These are phyloP conservation scores for Leishmania lainsoni DNA, from an alignment of 208 protist genomes.

Conservation along the genomic window DNA sequence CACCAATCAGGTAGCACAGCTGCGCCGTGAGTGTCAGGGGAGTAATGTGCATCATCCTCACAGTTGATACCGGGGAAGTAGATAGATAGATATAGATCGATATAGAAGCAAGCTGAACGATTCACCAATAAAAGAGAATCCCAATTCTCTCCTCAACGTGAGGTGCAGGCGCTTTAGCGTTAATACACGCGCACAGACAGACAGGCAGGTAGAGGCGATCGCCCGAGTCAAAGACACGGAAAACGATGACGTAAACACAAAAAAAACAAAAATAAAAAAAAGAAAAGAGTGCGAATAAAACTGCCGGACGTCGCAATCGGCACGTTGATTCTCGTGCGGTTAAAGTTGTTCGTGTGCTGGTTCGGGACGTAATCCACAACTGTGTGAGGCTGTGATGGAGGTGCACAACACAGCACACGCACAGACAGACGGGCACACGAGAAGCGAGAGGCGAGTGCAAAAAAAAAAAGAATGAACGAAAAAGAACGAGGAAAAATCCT, in stretches of 20 bases:
- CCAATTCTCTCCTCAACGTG: not conserved
- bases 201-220: not conserved
- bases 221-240: too few relatives aligned
- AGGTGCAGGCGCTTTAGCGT: not conserved
- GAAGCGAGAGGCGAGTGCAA: not conserved
- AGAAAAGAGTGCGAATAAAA: not conserved
- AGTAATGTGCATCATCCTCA: constrained; percentile 16
- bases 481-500: not conserved
- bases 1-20: constrained; percentile 17
- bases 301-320: not conserved
- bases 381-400: not conserved
- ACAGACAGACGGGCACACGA: not conserved
- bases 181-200: not conserved
- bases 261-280: not conserved
- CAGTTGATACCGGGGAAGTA: too few relatives aligned
- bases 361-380: not conserved
- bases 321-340: not conserved
- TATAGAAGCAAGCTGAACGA: not conserved
- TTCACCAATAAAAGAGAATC: not conserved
- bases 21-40: constrained; percentile 25
- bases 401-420: not conserved
- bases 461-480: not conserved
- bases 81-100: not conserved
- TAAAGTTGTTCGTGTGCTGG: not conserved
- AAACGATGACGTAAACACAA: too few relatives aligned